A percentile compares a stretch with the other conserved stretches of the same genome.
These are phyloP conservation scores for Cenchrus fungigraminus DNA, from an alignment of 176 grass and related monocot genomes.

Conservation along the genomic window DNA sequence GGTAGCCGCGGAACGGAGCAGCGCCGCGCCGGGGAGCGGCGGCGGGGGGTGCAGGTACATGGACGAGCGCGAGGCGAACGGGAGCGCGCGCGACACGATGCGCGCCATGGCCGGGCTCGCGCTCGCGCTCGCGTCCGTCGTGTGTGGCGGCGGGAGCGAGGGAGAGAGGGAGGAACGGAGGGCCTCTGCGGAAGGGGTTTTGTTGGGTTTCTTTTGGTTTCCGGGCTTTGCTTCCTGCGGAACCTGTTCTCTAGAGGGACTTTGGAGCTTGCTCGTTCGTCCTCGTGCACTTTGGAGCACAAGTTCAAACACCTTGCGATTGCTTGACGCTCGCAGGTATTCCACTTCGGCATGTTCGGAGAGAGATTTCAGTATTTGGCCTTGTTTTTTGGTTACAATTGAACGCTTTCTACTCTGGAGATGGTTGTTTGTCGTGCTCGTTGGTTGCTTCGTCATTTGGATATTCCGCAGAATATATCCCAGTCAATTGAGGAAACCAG, in stretches of 20 bases:
- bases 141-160: conserved; percentile 39
- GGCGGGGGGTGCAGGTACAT: conserved; percentile 12
- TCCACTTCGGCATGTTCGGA: neutral
- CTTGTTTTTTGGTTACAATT: too few relatives aligned
- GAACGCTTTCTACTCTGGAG: neutral
- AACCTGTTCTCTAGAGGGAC: neutral
- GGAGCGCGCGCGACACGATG: conserved; percentile 69
- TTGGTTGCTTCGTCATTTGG: neutral
- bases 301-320: neutral
- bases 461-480: neutral
- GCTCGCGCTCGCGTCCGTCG: neutral
- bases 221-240: neutral
- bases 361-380: too few relatives aligned
- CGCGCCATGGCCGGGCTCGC: conserved; percentile 68
- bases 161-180: neutral
- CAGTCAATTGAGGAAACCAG: too few relatives aligned
- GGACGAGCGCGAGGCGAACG: conserved; percentile 57
- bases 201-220: neutral
- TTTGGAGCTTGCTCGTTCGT: too few relatives aligned
- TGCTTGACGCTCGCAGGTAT: neutral
- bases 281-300: neutral
- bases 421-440: neutral
- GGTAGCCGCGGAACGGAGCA: conserved; percentile 27
- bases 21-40: conserved; percentile 22
- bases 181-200: conserved; percentile 20